phyloP scores from a whole-genome alignment of 176 grass and related monocot species.

The Cocos nucifera region DNA sequence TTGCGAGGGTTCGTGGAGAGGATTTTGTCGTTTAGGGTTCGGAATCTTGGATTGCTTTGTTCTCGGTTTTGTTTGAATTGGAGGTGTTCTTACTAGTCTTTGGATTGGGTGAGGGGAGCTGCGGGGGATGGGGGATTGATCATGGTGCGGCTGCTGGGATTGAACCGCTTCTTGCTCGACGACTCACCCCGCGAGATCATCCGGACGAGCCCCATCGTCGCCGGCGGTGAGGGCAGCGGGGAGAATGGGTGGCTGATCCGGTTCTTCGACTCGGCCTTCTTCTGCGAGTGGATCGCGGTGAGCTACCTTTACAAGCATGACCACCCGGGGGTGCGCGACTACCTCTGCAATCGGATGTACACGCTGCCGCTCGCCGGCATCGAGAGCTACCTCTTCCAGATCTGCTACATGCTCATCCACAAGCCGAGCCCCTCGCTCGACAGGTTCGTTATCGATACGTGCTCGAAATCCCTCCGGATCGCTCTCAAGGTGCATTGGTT shows the following conservation, averaged over 20 bases:
- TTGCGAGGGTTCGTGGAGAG: neutral
- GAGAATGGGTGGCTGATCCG: slow-evolving; percentile 75
- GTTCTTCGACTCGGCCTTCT: slow-evolving; percentile 98
- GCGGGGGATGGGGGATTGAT: slow-evolving; percentile 13
- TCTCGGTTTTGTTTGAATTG: neutral
- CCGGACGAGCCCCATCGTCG: slow-evolving; percentile 27
- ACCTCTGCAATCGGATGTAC: slow-evolving; percentile 99
- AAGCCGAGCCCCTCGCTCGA: slow-evolving; percentile 94
- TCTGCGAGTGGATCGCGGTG: slow-evolving; percentile 99
- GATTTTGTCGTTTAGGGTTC: slow-evolving; percentile 23
- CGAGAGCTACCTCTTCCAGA: slow-evolving; percentile 95
- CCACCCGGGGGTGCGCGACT: slow-evolving; percentile 84
- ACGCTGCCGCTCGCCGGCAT: slow-evolving; percentile 78
- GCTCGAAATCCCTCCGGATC: slow-evolving; percentile 77
- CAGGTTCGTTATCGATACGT: slow-evolving; percentile 89
- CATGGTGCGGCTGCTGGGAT: slow-evolving; percentile 90
- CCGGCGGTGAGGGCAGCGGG: slow-evolving; percentile 39
- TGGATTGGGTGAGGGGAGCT: slow-evolving; percentile 4
- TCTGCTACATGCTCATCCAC: slow-evolving; percentile 96
- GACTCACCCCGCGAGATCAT: slow-evolving; percentile 92
- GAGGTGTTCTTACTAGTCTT: neutral
- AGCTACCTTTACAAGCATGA: slow-evolving; percentile 99
- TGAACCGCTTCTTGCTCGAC: slow-evolving; percentile 60
- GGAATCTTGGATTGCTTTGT: slow-evolving; percentile 13
- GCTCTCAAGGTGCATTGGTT: slow-evolving; percentile 98